Evolutionary conservation across 257 asterid species (phyloP).

Genomic region (Solanum pimpinellifolium): DNA sequence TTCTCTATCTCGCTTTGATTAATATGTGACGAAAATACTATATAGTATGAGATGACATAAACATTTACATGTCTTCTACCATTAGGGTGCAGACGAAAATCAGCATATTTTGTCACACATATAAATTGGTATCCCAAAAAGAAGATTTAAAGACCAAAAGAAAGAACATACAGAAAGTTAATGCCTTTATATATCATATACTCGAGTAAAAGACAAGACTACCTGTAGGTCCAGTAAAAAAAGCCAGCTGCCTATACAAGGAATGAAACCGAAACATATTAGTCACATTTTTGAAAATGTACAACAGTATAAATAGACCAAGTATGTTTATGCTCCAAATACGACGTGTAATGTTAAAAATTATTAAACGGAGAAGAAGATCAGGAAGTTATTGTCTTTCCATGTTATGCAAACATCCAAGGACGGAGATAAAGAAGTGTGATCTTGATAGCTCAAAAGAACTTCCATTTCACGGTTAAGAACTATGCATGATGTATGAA

Average conservation of each 20-base stretch:
- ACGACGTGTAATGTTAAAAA: background rate
- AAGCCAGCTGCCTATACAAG: background rate
- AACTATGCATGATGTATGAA: background rate
- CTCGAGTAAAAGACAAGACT: background rate
- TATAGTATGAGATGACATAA: background rate
- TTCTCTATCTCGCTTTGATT: background rate
- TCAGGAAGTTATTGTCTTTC: background rate
- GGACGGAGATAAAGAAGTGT: too few relatives aligned
- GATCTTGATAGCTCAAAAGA: background rate
- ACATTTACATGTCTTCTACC: background rate
- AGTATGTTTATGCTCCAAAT: background rate
- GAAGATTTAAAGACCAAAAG: background rate
- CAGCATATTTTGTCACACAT: background rate
- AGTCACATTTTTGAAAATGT: background rate
- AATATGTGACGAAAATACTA: background rate
- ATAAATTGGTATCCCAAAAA: background rate
- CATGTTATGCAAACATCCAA: background rate
- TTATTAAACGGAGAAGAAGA: background rate
- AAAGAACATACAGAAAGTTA: background rate
- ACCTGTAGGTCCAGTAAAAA: slow-evolving; percentile 59
- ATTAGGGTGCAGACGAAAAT: background rate
- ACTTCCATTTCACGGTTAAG: background rate
- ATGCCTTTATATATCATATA: background rate
- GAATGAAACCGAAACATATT: background rate
- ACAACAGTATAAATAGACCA: background rate